Evolutionary conservation across 306 rosid species (phyloP), one percentile per base, ranked within the genome.

Genomic region (Cucurbita pepo): DNA sequence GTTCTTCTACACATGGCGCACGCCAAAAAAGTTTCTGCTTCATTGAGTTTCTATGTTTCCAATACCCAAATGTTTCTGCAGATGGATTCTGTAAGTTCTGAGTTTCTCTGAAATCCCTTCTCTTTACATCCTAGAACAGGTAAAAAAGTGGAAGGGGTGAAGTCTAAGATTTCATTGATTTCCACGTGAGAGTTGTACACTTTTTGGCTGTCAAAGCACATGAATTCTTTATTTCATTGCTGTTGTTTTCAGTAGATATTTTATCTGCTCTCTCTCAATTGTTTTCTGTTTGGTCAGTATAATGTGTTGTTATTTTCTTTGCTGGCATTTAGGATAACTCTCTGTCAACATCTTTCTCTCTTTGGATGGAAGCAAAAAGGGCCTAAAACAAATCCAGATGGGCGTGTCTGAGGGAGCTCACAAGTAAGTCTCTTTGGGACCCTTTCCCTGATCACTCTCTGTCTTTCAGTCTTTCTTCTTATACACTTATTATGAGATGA

Each of bases 391-490:
- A 48, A 50, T 13, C 44, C 74, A 50, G 41, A 50, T 34, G 74
- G 74, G 74, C 15, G 74, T 50, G 58, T 50, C 74, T 14, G 6
- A 67, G 37, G 36, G 34, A 41, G 71, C 72, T 67, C 41, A 67
- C 72, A 15, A 69, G 58, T 69, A 69, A 50, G 74, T 69, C 50
- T 69, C 74, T n/a, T 50, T 50, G 58, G 74, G 74, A 50, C 74
- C 74, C 58, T 1, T 50, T 8, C 54, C 47, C 74, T 69, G 74
- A 69, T 69, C 74, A 13, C 40, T 69, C 65, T 11, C n/a, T 40
- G 52, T 40, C 71, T 56, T 56, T 16, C 22, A 7, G 47, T 61
- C 22, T 36, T 15, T 61, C 58, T 69, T 50, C 57, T 50, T 50
- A 50, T 16, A 69, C 15, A 50, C 73, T 67, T 67, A 45, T 66